phyloP scores from a whole-genome alignment of 129 eudicot species.

The Pseudognaphalium luteoalbum region DNA sequence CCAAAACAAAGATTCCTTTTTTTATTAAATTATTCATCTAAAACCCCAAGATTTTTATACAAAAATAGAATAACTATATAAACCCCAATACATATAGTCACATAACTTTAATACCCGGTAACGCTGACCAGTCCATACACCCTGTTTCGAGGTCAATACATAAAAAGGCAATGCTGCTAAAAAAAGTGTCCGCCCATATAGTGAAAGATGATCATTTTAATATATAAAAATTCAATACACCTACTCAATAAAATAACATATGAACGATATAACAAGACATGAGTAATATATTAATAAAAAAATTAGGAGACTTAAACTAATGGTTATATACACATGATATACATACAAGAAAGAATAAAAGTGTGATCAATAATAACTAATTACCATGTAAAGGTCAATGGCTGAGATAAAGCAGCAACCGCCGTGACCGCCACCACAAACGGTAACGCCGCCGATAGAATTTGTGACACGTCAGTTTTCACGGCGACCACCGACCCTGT shows the following conservation, averaged over 20 bases:
- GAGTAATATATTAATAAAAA: not conserved
- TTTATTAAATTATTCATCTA: not conserved
- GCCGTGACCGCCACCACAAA: constrained; percentile 96
- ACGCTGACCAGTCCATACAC: no score
- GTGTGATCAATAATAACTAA: constrained; percentile 15
- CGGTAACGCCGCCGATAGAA: constrained; percentile 85
- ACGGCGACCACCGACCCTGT: constrained; percentile 30
- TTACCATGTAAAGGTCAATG: constrained; percentile 86
- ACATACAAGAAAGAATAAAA: not conserved
- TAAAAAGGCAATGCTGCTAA: not conserved
- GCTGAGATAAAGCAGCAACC: constrained; percentile 82
- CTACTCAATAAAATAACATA: not conserved
- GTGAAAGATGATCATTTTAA: not conserved
- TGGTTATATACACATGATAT: not conserved
- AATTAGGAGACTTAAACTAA: not conserved
- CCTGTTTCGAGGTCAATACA: no score
- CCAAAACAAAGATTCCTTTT: not conserved
- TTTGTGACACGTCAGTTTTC: constrained; percentile 62
- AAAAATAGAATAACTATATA: not conserved
- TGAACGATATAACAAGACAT: constrained; percentile 17
- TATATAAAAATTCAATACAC: not conserved
- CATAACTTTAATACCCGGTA: not conserved
- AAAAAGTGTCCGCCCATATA: no score
- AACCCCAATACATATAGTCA: not conserved
- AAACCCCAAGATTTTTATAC: constrained; percentile 7